These are phyloP conservation scores for Vanrija humicola DNA, from an alignment of 1,284 basidiomycete species.

Conservation along the genomic window DNA sequence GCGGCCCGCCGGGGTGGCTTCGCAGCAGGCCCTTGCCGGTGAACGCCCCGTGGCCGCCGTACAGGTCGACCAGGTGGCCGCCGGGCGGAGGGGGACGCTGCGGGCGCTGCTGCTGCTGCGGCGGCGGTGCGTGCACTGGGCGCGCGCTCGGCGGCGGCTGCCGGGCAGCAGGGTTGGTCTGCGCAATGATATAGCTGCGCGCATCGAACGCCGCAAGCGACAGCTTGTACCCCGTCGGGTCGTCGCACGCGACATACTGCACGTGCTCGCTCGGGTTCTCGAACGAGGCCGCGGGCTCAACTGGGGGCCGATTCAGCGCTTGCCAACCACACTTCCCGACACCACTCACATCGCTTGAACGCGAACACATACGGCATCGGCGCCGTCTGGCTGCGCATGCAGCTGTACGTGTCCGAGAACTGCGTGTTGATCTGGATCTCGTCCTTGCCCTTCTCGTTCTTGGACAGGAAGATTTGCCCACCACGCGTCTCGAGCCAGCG, in stretches of 20 bases:
- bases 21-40: slow-evolving; percentile 11
- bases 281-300: slow-evolving; percentile 75
- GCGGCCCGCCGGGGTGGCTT: not conserved
- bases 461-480: slow-evolving; percentile 76
- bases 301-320: slow-evolving; percentile 45
- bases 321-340: not conserved
- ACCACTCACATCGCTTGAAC: slow-evolving; percentile 60
- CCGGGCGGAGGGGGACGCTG: not conserved
- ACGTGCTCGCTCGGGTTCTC: slow-evolving; percentile 79
- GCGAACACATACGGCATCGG: slow-evolving; percentile 71
- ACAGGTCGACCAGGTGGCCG: not conserved
- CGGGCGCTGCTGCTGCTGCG: not conserved
- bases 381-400: slow-evolving; percentile 59
- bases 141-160: not conserved
- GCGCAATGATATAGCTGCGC: slow-evolving; percentile 10
- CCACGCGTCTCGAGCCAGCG: slow-evolving; percentile 78
- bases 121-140: not conserved
- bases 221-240: slow-evolving; percentile 44
- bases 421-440: slow-evolving; percentile 55
- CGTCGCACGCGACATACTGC: slow-evolving; percentile 71
- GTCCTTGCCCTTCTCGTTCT: slow-evolving; percentile 81
- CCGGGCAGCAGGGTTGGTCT: not conserved
- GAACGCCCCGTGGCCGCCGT: slow-evolving; percentile 1
- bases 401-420: slow-evolving; percentile 74
- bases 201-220: slow-evolving; percentile 33